Base-by-base conservation (phyloP, 2,329 filamentous ascomycete genomes). In the Reticulascus tulasneorum region DNA sequence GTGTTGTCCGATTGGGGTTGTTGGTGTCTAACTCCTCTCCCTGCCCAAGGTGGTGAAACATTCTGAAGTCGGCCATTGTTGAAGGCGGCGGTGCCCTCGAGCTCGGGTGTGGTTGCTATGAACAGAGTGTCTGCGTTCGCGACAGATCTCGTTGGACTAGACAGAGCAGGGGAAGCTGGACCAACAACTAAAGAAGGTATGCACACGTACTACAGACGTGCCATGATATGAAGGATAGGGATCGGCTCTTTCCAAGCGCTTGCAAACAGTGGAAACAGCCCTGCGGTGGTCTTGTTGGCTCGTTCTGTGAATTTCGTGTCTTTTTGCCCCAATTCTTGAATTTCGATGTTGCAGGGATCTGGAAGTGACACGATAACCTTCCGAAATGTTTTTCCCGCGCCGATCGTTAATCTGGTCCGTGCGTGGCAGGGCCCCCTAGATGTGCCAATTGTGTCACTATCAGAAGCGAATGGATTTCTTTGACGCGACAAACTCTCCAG, bases 11-110 rank as follows among this genome's bases (percentile, higher is more conserved):
- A 61, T 69, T 62, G 52, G 73, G 63, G 59, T 78, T 61, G 61
- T 75, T 67, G 53, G 75, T 64, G 47, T 81, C 73, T 49, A 66
- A 51, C 42, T 67, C 66, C 44, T 74, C 69, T 50, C 70, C 72
- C 51, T 78, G 73, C 30, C 74, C 76, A 35, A 77, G 64, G 52
- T 70, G 62, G 49, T 78, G 72, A 50, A 73, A 79, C 56, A 70
- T 69, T 42, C 66, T 58, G 52, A 75, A 71, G 47, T 77, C 72
- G 52, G 71, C 68, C 74, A 78, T 79, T 47, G 47, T 57, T 46
- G 27, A 17, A 31, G 27, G 20, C 9, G 7, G 20, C 5, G 18
- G 11, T 17, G 21, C n/a, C n/a, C n/a, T n/a, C n/a, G n/a, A n/a
- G n/a, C 11, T 30, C 18, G n/a, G 16, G 13, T 20, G 28, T 16